Conservation (phyloP, 345 rosid species). For the Angophora floribunda region DNA sequence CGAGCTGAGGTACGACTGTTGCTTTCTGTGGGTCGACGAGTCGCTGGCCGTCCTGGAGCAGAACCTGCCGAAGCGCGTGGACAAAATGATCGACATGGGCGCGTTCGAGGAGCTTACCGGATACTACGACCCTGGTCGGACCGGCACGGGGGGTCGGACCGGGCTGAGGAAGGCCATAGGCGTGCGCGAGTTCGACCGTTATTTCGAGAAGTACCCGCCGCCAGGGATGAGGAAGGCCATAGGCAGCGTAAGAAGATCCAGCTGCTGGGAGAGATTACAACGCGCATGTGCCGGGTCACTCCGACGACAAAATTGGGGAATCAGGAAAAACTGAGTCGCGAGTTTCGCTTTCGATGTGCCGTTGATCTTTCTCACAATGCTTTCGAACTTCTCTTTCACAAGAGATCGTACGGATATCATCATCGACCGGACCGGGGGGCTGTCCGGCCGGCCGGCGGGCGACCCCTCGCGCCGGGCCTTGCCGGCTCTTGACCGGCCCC, state of each 20-base stretch:
- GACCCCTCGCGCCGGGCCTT: no score
- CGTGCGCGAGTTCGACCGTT: conserved; percentile 66
- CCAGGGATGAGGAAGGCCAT: not conserved
- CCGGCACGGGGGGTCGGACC: conserved; percentile 1
- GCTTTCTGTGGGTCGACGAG: conserved; percentile 84
- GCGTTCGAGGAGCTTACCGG: conserved; percentile 63
- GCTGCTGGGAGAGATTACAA: not conserved
- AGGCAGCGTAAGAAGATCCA: no score
- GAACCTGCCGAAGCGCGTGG: conserved; percentile 53
- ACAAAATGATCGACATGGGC: conserved; percentile 73
- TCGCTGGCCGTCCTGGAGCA: conserved; percentile 43
- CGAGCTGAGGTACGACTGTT: conserved; percentile 60
- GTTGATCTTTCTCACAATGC: not conserved
- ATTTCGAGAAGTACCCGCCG: conserved; percentile 38
- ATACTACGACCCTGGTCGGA: conserved; percentile 25
- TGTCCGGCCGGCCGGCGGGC: not conserved
- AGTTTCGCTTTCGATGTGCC: not conserved
- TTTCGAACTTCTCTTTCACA: not conserved
- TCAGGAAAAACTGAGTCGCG: not conserved
- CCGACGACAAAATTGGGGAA: not conserved
- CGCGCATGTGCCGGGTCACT: not conserved
- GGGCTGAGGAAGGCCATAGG: conserved; percentile 81
- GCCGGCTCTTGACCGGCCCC: not conserved
- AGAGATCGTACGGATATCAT: not conserved
- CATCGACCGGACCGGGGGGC: not conserved